Conservation (phyloP, 192 early-diverging fungal species). For the Thamnidium elegans region DNA sequence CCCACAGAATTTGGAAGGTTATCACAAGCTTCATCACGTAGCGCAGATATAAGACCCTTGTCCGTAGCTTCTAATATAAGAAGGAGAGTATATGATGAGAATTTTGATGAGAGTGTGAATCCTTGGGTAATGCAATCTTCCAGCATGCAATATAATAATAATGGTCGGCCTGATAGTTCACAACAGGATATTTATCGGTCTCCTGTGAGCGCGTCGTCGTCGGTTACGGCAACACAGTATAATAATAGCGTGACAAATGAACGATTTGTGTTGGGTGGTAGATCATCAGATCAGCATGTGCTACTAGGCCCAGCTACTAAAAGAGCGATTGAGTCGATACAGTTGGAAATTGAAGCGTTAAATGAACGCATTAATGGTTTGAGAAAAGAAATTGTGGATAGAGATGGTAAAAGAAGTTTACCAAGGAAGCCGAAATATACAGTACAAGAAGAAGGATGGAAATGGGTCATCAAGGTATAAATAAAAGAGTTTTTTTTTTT, state of each 20-base stretch:
- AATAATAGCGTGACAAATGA: too few species aligned
- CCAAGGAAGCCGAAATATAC: background rate
- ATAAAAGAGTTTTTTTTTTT: background rate
- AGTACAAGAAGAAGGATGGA: constrained; percentile 23
- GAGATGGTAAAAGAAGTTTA: constrained; percentile 4
- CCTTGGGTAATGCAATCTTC: constrained; percentile 24
- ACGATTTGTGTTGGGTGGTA: too few species aligned
- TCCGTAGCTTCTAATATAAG: background rate
- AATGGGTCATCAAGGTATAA: constrained; percentile 32
- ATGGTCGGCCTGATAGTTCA: background rate
- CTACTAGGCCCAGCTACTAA: constrained; percentile 32
- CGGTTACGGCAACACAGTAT: too few species aligned
- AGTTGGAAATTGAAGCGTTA: constrained; percentile 33
- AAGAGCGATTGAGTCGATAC: constrained; percentile 35
- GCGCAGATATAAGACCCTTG: too few species aligned
- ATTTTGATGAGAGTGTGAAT: constrained; percentile 19
- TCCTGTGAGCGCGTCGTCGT: too few species aligned
- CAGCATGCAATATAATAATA: background rate
- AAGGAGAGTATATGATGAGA: constrained; percentile 12
- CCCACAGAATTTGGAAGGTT: constrained; percentile 1
- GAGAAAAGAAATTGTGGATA: constrained; percentile 27
- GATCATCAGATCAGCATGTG: background rate
- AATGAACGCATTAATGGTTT: constrained; percentile 38
- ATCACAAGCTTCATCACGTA: constrained; percentile 1
- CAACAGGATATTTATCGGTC: background rate